Base-by-base conservation (phyloP, 352 stramenopile genomes). In the Globisporangium orthogonon region DNA sequence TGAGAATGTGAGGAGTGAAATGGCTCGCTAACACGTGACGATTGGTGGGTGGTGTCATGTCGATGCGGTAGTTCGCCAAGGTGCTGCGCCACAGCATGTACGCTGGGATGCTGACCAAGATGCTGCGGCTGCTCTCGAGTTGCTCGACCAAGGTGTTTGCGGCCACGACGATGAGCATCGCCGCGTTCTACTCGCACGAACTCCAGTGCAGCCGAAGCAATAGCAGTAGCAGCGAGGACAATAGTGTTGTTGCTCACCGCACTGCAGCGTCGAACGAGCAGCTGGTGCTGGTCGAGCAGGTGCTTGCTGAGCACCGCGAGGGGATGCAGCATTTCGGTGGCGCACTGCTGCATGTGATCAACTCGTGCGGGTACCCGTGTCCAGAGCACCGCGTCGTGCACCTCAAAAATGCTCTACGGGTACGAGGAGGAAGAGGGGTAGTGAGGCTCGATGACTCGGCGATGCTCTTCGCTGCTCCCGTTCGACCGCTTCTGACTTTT, bases 341-440 rank as follows among this genome's bases (percentile, higher is more conserved):
- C 17, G 81, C 81, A 50, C 48, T 91, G 44, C 65, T 91, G 61
- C 78, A 91, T 63, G 81, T 89, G 57, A 87, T 91, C 60, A 91
- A 91, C 55, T 87, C 78, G 60, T 89, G 81, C 35, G 81, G 81
- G n/a, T 89, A 71, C 63, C 81, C 81, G 43, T 88, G 77, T 62
- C 68, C 71, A 0, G 45, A 41, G 1, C 54, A 67, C 46, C 64
- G 77, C 17, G 54, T 62, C 29, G 58, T 72, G 7, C 69, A 86
- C 30, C 63, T 91, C 13, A 70, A 65, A 54, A 80, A 89, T 47
- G 52, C 69, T 17, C 56, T 90, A 5, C 71, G 84, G 72, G 76
- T 89, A 58, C 28, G 44, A n/a, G n/a, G n/a, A n/a, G 7, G 0
- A 0, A 3, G 4, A 1, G 14, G 23, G 7, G 14, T 4, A 7